Conservation (phyloP, 169 alveolate genomes). For the Amoebophrya sp. region DNA sequence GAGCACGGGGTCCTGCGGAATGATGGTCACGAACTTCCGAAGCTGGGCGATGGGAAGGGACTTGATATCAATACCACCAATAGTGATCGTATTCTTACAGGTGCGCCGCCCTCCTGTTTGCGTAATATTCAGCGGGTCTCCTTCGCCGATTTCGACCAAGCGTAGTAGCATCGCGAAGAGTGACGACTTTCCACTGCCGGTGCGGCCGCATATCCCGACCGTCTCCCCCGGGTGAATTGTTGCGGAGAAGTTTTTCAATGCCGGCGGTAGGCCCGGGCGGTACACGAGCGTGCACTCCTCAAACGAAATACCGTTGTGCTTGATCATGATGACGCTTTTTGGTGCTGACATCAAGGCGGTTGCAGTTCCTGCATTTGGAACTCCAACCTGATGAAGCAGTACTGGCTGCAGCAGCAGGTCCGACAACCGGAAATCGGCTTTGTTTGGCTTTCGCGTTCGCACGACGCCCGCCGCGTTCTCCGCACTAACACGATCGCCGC, state of each 20-base stretch:
- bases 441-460: neutral
- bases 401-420: neutral
- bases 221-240: conserved; percentile 30
- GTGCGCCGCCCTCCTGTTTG: conserved; percentile 35
- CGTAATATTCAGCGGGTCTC: conserved; percentile 15
- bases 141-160: conserved; percentile 43
- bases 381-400: neutral
- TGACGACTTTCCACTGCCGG: conserved; percentile 78
- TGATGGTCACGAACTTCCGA: conserved; percentile 28
- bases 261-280: neutral
- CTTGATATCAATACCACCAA: conserved; percentile 38
- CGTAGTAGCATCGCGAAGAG: conserved; percentile 54
- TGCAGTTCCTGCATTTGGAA: too few species aligned
- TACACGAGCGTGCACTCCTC: neutral
- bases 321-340: too few species aligned
- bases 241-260: neutral
- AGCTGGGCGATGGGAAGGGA: conserved; percentile 13
- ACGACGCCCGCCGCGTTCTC: neutral
- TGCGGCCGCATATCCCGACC: conserved; percentile 69
- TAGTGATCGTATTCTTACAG: too few species aligned
- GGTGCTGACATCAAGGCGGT: too few species aligned
- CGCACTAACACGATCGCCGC: too few species aligned
- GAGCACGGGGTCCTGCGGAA: conserved; percentile 33
- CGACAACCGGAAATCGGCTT: neutral
- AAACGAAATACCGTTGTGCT: neutral